Evolutionary conservation across 805 yeast genomes (phyloP).

Genomic region (Kodamaea kakaduensis): DNA sequence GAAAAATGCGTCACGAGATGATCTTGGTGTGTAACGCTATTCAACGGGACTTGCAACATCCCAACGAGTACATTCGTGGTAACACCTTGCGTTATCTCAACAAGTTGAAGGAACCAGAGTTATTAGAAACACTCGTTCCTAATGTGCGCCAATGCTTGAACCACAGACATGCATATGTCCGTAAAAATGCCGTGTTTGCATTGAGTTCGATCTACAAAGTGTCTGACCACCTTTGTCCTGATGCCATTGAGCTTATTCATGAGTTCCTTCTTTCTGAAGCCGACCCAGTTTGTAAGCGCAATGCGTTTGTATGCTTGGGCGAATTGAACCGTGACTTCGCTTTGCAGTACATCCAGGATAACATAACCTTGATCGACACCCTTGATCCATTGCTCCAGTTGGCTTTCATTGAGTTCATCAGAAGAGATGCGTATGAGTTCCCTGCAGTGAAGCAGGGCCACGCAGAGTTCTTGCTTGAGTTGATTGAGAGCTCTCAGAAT

Average conservation of each 20-base stretch:
- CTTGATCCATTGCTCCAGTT: slow-evolving; percentile 84
- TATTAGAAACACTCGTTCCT: slow-evolving; percentile 92
- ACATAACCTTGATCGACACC: slow-evolving; percentile 52
- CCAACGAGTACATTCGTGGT: slow-evolving; percentile 95
- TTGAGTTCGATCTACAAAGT: slow-evolving; percentile 76
- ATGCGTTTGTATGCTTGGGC: slow-evolving; percentile 86
- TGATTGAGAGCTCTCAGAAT: slow-evolving; percentile 65
- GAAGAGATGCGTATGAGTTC: slow-evolving; percentile 67
- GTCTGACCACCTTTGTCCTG: slow-evolving; percentile 86
- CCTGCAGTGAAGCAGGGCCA: slow-evolving; percentile 69
- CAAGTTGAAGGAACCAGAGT: slow-evolving; percentile 87
- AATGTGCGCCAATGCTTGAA: slow-evolving; percentile 86
- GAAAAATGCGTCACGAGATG: slow-evolving; percentile 97
- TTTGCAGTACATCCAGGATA: slow-evolving; percentile 72
- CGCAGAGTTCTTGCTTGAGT: slow-evolving; percentile 63
- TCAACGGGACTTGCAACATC: slow-evolving; percentile 95
- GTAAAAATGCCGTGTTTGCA: slow-evolving; percentile 95
- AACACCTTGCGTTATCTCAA: slow-evolving; percentile 88
- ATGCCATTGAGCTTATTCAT: slow-evolving; percentile 82
- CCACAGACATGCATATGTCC: slow-evolving; percentile 96
- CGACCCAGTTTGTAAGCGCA: slow-evolving; percentile 92
- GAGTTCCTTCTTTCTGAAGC: slow-evolving; percentile 75
- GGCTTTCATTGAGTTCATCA: slow-evolving; percentile 86
- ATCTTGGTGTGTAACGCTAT: slow-evolving; percentile 97
- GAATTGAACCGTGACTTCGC: slow-evolving; percentile 83